Base-by-base conservation (phyloP, 805 yeast species). In the Lipomyces orientalis region DNA sequence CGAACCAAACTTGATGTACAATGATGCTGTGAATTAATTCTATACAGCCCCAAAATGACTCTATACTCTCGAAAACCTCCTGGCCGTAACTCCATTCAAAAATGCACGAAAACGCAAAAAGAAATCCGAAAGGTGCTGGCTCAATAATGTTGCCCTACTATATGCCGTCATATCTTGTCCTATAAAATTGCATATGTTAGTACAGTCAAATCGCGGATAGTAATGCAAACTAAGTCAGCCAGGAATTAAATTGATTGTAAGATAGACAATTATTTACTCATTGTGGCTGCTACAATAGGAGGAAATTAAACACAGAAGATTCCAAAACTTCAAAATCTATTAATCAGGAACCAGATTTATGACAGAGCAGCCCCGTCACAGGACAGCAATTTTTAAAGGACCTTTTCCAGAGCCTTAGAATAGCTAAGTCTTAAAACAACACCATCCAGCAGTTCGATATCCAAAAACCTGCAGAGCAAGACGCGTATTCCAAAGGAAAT, bases 401-500 rank as follows among this genome's bases (percentile, higher is more conserved):
- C 29, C 2, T 25, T 25, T 25, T n/a, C n/a, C n/a, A n/a, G n/a
- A n/a, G n/a, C 49, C 6, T 3, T 0, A 43, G n/a, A 22, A 14
- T 19, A n/a, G 22, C 0, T 16, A 12, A 16, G 7, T n/a, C 16
- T 19, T 8, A 6, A n/a, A 7, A 8, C 22, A 7, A 22, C 2
- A 12, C 49, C 2, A 10, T 25, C 16, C 34, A 52, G 31, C n/a
- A 16, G 29, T 16, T 52, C 55, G 55, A 25, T 52, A 52, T 52
- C 55, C 34, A 31, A 52, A 52, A 52, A 25, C 22, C 34, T 22
- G 34, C 55, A 52, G 55, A 52, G 34, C 9, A 52, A 25, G 12
- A 52, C 55, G 34, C 55, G 55, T 10, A 52, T 25, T 25, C 34
- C 31, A 52, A 52, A 56, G 31, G 58, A 39, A 25, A 58, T 16